These are phyloP conservation scores for Saitozyma sp. DNA, from an alignment of 768 basidiomycete genomes.

Conservation along the genomic window DNA sequence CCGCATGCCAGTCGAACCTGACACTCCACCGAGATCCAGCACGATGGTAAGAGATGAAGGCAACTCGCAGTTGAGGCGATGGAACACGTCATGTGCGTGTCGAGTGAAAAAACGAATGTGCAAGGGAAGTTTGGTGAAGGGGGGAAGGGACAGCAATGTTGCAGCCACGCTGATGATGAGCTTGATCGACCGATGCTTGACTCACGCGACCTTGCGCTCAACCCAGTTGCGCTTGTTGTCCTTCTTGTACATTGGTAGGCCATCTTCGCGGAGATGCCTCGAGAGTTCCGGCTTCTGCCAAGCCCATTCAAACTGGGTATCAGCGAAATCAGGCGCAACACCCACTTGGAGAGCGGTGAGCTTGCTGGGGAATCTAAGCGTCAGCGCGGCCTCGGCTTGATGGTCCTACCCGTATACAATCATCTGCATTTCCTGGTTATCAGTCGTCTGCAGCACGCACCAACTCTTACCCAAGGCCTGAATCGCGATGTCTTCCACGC, in stretches of 20 bases:
- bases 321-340: not conserved
- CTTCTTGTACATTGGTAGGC: constrained; percentile 39
- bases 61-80: constrained; percentile 15
- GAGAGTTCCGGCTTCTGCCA: constrained; percentile 78
- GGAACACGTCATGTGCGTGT: constrained; percentile 12
- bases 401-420: constrained; percentile 64
- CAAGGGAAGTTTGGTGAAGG: constrained; percentile 72
- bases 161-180: constrained; percentile 57
- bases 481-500: constrained; percentile 65
- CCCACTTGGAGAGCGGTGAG: constrained; percentile 62
- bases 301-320: constrained; percentile 72
- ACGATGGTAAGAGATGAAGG: constrained; percentile 15
- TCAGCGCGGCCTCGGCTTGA: not conserved
- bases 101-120: constrained; percentile 72
- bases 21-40: constrained; percentile 45
- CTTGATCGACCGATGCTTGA: constrained; percentile 5
- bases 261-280: constrained; percentile 59
- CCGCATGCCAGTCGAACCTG: constrained; percentile 32
- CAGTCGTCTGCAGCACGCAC: not conserved
- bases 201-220: constrained; percentile 48
- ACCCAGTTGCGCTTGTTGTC: constrained; percentile 39
- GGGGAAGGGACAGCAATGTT: constrained; percentile 65
- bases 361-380: constrained; percentile 68
- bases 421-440: constrained; percentile 66
- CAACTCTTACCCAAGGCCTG: constrained; percentile 58